Evolutionary conservation across 805 yeast species (phyloP).

Genomic region (Kodamaea lidongshanica): DNA sequence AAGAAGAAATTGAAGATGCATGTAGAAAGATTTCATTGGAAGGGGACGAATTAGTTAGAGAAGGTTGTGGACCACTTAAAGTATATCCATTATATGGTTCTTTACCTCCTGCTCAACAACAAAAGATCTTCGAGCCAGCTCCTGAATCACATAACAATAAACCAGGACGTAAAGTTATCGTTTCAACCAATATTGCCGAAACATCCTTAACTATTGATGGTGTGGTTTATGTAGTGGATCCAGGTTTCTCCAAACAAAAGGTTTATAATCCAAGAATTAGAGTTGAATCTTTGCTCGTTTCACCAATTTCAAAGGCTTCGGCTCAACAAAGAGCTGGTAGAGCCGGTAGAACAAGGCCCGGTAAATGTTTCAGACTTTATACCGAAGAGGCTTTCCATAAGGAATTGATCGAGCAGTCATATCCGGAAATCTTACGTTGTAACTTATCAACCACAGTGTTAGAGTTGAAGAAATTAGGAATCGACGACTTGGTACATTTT

Average conservation of each 20-base stretch:
- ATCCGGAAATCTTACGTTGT: conserved; percentile 90
- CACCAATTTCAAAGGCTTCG: conserved; percentile 94
- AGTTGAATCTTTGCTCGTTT: conserved; percentile 88
- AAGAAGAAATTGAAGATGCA: conserved; percentile 97
- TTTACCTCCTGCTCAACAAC: conserved; percentile 92
- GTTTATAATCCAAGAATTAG: conserved; percentile 94
- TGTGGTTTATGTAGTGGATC: conserved; percentile 93
- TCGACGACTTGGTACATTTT: conserved; percentile 93
- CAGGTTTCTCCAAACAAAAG: conserved; percentile 94
- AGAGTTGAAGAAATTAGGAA: conserved; percentile 88
- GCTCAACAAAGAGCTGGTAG: conserved; percentile 99
- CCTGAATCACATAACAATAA: conserved; percentile 72
- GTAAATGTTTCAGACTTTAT: conserved; percentile 92
- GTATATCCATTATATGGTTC: conserved; percentile 97
- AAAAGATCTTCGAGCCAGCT: conserved; percentile 87
- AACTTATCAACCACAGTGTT: conserved; percentile 88
- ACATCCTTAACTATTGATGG: conserved; percentile 97
- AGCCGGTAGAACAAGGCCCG: conserved; percentile 99
- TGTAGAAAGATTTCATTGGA: conserved; percentile 83
- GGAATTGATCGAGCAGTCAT: conserved; percentile 90
- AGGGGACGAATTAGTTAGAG: conserved; percentile 82
- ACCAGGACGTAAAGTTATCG: conserved; percentile 92
- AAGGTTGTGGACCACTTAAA: conserved; percentile 79
- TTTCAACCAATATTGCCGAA: conserved; percentile 95
- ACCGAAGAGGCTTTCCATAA: conserved; percentile 95